Conservation (phyloP, 345 rosid genomes). For the Eucalyptus regnans region DNA sequence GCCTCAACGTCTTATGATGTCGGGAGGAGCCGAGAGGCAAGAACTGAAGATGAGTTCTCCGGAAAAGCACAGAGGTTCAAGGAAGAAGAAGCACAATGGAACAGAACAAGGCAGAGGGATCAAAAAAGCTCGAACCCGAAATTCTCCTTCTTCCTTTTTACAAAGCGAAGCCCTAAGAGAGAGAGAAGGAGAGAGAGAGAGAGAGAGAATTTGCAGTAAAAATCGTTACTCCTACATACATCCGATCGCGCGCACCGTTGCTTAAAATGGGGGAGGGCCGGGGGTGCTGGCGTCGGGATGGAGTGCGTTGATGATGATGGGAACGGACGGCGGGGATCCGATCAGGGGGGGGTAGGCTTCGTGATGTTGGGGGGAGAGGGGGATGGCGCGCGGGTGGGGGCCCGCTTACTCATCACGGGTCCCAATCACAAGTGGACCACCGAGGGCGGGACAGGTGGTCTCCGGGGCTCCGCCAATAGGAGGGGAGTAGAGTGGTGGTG, state of each 20-base stretch:
- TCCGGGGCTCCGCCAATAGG: neutral
- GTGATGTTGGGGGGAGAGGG: neutral
- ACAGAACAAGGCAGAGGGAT: neutral
- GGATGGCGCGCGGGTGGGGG: neutral
- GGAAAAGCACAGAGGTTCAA: neutral
- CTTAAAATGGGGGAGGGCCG: neutral
- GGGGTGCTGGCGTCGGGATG: neutral
- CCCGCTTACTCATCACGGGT: neutral
- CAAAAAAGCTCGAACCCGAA: neutral
- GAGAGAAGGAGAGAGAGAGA: neutral
- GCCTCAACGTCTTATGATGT: neutral
- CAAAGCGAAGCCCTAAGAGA: too few species aligned
- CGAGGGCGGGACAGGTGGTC: neutral
- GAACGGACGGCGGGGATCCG: slow-evolving; percentile 13
- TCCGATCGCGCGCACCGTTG: neutral
- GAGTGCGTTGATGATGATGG: neutral
- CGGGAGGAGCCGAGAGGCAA: neutral
- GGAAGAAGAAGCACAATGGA: neutral
- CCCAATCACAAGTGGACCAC: neutral
- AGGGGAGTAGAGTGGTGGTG: neutral
- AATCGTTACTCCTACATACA: neutral
- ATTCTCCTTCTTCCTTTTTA: neutral
- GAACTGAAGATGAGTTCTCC: neutral
- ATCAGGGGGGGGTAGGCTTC: neutral
- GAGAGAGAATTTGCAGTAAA: neutral